Evolutionary conservation across 306 rosid species (phyloP), one percentile per base, ranked within the genome.

Genomic region (Crotalaria pallida): DNA sequence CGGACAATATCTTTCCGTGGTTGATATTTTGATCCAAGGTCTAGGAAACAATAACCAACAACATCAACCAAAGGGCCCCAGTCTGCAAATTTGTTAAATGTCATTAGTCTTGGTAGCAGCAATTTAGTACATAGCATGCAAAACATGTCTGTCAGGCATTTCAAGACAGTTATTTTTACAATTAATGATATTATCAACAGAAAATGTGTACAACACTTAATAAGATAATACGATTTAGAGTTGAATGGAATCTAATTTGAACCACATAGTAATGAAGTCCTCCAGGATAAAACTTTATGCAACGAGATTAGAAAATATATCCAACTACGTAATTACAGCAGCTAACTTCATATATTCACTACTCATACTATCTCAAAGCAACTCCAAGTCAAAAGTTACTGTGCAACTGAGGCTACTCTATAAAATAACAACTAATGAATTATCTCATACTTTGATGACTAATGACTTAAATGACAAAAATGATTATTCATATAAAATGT

Each of bases 11-110:
- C 75, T 21, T 88, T 88, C 34, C 67, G 92, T 60, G 96, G 92
- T 69, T 86, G 89, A 77, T 88, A 85, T 76, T 87, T 91, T 29
- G 87, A 82, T 56, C 87, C 91, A 60, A 75, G 89, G 84, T 87
- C 86, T 72, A 87, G 59, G 82, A 91, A 91, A 81, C n/a, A n/a
- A n/a, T n/a, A n/a, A n/a, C n/a, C n/a, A n/a, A n/a, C n/a, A n/a
- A n/a, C n/a, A n/a, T n/a, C 97, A 50, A 88, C 91, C 67, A 84
- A 81, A 55, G 88, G 85, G 12, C 96, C 96, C 97, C 97, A 91
- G 64, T 88, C 97, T 91, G 91, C 68, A 85, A 34, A 56, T 21
- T 41, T 52, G 59, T 61, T n/a, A 44, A 77, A 19, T 48, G 52
- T 9, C 15, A 33, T 83, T 72, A 77, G 77, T 12, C 57, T 51